Conservation (phyloP, 2,329 filamentous ascomycete genomes). For the Fonsecaea pedrosoi region DNA sequence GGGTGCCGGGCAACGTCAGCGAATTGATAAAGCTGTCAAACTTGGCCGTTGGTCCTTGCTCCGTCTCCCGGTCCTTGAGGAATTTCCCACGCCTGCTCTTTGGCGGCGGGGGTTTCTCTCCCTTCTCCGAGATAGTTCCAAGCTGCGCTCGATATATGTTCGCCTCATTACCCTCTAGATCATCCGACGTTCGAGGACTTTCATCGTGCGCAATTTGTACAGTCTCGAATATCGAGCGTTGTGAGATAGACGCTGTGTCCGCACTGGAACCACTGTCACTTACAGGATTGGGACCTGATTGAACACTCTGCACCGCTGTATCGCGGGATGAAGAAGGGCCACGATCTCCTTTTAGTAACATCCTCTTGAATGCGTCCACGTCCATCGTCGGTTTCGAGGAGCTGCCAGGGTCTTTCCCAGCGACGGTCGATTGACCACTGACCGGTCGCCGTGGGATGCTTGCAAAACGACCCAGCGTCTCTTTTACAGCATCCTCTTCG, state of each 20-base stretch:
- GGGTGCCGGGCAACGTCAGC: conserved; percentile 22
- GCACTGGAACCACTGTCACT: conserved; percentile 59
- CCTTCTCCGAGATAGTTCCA: conserved; percentile 52
- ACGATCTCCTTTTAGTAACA: conserved; percentile 75
- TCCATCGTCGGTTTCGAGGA: conserved; percentile 63
- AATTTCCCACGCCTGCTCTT: conserved; percentile 80
- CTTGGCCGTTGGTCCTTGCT: conserved; percentile 25
- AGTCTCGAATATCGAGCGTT: conserved; percentile 65
- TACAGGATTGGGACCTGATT: conserved; percentile 41
- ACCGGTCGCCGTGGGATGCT: conserved; percentile 26
- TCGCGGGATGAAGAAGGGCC: conserved; percentile 45
- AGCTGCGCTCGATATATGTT: conserved; percentile 55
- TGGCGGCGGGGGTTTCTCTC: conserved; percentile 74
- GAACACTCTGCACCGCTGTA: conserved; percentile 25
- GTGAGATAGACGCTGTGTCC: conserved; percentile 65
- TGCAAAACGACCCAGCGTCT: conserved; percentile 39
- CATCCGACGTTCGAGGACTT: conserved; percentile 65
- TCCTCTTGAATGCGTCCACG: conserved; percentile 76
- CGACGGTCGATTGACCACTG: conserved; percentile 2
- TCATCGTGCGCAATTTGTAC: conserved; percentile 53
- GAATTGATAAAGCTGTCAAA: conserved; percentile 37
- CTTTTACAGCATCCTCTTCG: conserved; percentile 31
- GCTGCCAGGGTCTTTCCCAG: conserved; percentile 26
- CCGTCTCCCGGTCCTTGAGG: conserved; percentile 56
- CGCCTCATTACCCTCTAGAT: conserved; percentile 61